phyloP scores from a whole-genome alignment of 306 rosid genomes.

The Pterocarpus macrocarpus region DNA sequence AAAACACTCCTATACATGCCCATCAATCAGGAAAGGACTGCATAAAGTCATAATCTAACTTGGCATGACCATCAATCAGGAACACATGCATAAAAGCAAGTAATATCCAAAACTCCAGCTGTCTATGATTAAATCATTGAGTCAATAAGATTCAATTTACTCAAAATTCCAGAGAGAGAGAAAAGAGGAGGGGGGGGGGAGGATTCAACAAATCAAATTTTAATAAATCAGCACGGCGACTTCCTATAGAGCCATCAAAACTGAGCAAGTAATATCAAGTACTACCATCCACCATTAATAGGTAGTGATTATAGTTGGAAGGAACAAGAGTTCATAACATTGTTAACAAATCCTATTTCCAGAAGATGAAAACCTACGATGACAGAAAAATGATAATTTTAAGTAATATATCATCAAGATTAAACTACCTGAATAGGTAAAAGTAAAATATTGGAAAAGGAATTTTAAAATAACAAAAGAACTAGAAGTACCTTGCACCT shows the following conservation, averaged over 20 bases:
- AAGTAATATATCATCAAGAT: slow-evolving; percentile 9
- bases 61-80: background rate
- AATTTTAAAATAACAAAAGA: background rate
- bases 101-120: background rate
- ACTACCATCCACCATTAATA: slow-evolving; percentile 8
- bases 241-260: background rate
- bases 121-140: background rate
- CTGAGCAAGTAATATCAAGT: slow-evolving; percentile 14
- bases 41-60: slow-evolving; percentile 30
- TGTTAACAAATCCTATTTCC: slow-evolving; percentile 3
- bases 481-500: slow-evolving; percentile 79
- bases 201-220: slow-evolving; percentile 7
- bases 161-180: background rate
- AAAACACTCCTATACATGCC: slow-evolving; percentile 9
- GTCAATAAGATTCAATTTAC: background rate
- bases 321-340: background rate
- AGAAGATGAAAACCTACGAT: slow-evolving; percentile 8
- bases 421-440: slow-evolving; percentile 9
- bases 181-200: background rate
- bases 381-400: background rate
- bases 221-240: background rate
- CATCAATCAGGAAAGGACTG: background rate
- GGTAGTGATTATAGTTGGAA: background rate
- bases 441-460: slow-evolving; percentile 5
- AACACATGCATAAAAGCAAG: slow-evolving; percentile 21